Evolutionary conservation across 352 stramenopile genomes (phyloP).

Genomic region (Pythium coloratum): DNA sequence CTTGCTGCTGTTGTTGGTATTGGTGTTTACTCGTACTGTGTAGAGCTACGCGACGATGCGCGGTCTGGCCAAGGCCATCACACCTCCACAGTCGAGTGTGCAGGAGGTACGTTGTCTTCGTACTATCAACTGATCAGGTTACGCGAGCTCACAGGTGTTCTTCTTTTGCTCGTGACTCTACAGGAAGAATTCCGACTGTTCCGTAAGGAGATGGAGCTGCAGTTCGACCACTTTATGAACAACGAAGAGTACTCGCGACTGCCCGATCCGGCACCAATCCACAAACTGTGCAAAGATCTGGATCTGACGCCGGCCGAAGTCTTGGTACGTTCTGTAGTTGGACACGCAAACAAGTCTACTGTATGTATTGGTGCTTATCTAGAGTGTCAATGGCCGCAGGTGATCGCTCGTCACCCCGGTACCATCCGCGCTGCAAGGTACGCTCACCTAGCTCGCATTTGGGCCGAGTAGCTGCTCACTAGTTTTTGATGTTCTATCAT

Average conservation of each 20-base stretch:
- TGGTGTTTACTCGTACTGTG: not conserved
- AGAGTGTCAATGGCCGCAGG: not conserved
- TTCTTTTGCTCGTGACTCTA: not conserved
- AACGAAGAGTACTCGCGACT: conserved; percentile 47
- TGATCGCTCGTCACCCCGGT: conserved; percentile 49
- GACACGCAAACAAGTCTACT: too few relatives aligned
- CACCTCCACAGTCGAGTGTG: conserved; percentile 44
- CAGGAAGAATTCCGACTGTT: conserved; percentile 71
- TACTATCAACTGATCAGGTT: not conserved
- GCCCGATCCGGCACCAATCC: conserved; percentile 47
- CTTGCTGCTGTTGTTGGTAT: not conserved
- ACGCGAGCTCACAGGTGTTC: not conserved
- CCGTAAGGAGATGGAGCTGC: conserved; percentile 68
- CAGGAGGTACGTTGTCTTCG: conserved; percentile 42
- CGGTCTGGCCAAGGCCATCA: conserved; percentile 61
- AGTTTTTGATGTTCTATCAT: not conserved
- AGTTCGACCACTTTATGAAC: conserved; percentile 64
- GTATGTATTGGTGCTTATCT: too few relatives aligned
- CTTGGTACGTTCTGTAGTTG: conserved; percentile 32
- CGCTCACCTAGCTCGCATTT: not conserved
- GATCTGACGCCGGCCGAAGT: conserved; percentile 53
- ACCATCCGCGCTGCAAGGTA: conserved; percentile 72
- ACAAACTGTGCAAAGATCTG: conserved; percentile 49
- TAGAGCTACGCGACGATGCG: conserved; percentile 66
- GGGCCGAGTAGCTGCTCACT: not conserved